Evolutionary conservation across 169 alveolate genomes (phyloP).

Genomic region (Eimeria falciformis): DNA sequence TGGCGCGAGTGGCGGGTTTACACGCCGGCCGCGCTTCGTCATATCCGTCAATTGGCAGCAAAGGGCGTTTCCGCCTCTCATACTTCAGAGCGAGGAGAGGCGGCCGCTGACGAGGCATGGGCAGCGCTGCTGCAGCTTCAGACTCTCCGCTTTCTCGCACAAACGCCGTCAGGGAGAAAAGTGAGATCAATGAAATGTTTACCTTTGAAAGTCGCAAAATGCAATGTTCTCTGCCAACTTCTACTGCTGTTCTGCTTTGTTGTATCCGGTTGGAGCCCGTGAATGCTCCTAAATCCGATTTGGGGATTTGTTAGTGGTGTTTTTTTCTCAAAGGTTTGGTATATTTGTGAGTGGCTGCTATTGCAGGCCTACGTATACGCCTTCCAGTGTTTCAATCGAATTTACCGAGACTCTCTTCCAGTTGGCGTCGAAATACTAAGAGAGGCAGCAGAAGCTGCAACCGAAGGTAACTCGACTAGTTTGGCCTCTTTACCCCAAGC

Average conservation of each 20-base stretch:
- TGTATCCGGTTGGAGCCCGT: too few species aligned
- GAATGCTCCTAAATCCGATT: too few species aligned
- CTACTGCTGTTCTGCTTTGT: too few species aligned
- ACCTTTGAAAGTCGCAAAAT: too few species aligned
- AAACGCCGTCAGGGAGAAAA: not conserved
- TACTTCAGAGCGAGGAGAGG: not conserved
- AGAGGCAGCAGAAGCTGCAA: not conserved
- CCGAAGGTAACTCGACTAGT: not conserved
- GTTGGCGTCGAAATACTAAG: not conserved
- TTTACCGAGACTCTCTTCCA: not conserved
- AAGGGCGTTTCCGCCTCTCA: not conserved
- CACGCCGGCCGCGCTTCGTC: not conserved
- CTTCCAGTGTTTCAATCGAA: not conserved
- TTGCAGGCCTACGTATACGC: not conserved
- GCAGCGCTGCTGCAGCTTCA: not conserved
- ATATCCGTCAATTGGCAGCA: slow-evolving; percentile 1
- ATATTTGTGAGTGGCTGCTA: too few species aligned
- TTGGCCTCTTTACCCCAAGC: too few species aligned
- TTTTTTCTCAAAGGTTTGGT: too few species aligned
- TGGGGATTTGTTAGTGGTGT: too few species aligned
- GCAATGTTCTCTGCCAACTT: too few species aligned
- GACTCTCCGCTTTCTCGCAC: not conserved
- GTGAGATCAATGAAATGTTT: not conserved
- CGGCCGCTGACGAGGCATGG: not conserved
- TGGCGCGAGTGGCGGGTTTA: not conserved